Conservation (phyloP, 139 green algal species). For the Yamagishiella unicocca region DNA sequence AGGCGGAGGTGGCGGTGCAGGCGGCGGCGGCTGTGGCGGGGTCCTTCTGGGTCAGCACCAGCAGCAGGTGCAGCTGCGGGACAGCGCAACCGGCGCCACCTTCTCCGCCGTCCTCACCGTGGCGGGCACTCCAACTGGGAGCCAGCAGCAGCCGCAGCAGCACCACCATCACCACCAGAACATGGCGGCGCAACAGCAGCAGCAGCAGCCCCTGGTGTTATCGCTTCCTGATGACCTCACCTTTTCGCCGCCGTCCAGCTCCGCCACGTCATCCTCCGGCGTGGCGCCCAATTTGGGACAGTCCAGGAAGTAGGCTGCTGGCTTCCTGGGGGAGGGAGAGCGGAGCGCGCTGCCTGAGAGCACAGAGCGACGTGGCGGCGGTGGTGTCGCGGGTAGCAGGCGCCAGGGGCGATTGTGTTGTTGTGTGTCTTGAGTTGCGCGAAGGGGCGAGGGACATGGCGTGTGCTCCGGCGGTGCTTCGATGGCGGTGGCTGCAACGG, state of each 20-base stretch:
- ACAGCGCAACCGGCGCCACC: slow-evolving; percentile 16
- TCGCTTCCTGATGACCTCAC: slow-evolving; percentile 35
- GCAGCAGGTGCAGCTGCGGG: slow-evolving; percentile 19
- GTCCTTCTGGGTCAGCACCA: not conserved
- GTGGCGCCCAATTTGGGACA: too few species aligned
- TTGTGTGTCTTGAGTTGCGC: too few species aligned
- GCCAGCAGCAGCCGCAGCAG: not conserved
- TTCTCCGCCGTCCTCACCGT: slow-evolving; percentile 15
- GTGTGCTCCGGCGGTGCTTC: too few species aligned
- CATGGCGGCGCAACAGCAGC: not conserved
- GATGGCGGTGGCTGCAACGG: too few species aligned
- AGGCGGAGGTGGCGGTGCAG: not conserved
- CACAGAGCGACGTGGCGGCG: too few species aligned
- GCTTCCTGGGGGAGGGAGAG: too few species aligned
- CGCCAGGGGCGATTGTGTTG: too few species aligned
- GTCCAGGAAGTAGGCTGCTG: too few species aligned
- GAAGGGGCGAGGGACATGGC: too few species aligned
- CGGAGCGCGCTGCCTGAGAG: too few species aligned
- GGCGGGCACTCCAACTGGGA: not conserved
- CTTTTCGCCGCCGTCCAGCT: slow-evolving; percentile 20
- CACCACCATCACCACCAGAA: not conserved
- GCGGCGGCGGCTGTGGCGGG: not conserved
- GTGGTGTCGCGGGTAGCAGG: too few species aligned
- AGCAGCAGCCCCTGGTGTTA: slow-evolving; percentile 14
- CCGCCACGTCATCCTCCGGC: too few species aligned